These are phyloP conservation scores for Coprinopsis cinerea DNA, from an alignment of 768 basidiomycete species.

Conservation along the genomic window DNA sequence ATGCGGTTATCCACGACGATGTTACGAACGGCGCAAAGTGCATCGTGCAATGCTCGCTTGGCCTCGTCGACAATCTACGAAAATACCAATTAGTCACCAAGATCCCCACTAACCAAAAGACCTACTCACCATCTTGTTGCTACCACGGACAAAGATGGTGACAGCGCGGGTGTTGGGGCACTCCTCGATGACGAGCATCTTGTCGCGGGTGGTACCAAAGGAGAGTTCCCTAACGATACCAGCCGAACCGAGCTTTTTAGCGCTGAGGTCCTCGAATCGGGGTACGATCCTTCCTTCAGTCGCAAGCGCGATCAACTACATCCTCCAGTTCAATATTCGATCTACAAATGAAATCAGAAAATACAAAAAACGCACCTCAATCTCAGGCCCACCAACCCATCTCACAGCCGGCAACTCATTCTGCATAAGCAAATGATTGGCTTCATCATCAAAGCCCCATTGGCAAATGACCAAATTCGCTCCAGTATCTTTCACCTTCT, in stretches of 20 bases:
- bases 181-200: constrained; percentile 99
- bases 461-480: constrained; percentile 99
- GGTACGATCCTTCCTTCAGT: constrained; percentile 98
- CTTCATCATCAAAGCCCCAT: constrained; percentile 99
- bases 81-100: neutral
- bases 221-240: constrained; percentile 91
- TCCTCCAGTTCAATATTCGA: neutral
- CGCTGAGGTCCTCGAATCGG: constrained; percentile 90
- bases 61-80: constrained; percentile 96
- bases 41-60: constrained; percentile 96
- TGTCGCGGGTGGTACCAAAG: constrained; percentile 97
- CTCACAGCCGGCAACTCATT: constrained; percentile 95
- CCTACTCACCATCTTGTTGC: constrained; percentile 94
- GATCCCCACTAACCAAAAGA: too few relatives aligned
- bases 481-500: constrained; percentile 90
- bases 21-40: constrained; percentile 95
- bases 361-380: constrained; percentile 58
- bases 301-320: constrained; percentile 92
- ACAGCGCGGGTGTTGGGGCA: constrained; percentile 96
- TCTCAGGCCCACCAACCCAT: constrained; percentile 99
- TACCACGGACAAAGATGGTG: constrained; percentile 94
- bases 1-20: constrained; percentile 93
- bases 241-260: constrained; percentile 88
- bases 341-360: neutral
- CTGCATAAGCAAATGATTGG: constrained; percentile 96